Percentiles rank a stretch among this genome's conserved stretches.
Evolutionary conservation across 2,329 filamentous ascomycete genomes (phyloP).

Genomic region (Trichoderma sp.): DNA sequence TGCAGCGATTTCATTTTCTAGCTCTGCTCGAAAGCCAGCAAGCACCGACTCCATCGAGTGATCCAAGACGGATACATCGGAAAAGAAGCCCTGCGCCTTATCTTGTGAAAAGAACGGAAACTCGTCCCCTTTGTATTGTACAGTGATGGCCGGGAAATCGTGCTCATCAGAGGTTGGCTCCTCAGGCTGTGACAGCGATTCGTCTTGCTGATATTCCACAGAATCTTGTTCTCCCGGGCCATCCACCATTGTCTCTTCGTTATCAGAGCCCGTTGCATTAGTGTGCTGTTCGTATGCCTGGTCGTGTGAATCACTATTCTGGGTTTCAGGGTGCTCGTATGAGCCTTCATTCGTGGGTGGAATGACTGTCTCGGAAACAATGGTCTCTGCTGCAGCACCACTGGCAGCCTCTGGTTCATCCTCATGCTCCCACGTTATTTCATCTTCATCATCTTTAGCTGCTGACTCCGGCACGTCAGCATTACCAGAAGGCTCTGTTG

Average conservation of each 20-base stretch:
- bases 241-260: slow-evolving; percentile 27
- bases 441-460: slow-evolving; percentile 22
- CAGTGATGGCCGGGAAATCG: slow-evolving; percentile 41
- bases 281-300: slow-evolving; percentile 10
- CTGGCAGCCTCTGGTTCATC: background rate
- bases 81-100: slow-evolving; percentile 46
- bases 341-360: background rate
- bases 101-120: slow-evolving; percentile 43
- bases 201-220: slow-evolving; percentile 20
- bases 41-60: slow-evolving; percentile 48
- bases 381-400: background rate
- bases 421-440: slow-evolving; percentile 27
- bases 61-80: slow-evolving; percentile 44
- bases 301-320: slow-evolving; percentile 21
- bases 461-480: background rate
- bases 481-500: background rate
- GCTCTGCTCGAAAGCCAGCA: slow-evolving; percentile 46
- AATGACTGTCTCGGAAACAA: background rate
- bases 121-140: slow-evolving; percentile 47
- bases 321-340: background rate
- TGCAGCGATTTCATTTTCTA: slow-evolving; percentile 46
- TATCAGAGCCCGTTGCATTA: slow-evolving; percentile 43
- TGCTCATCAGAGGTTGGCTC: slow-evolving; percentile 18
- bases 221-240: slow-evolving; percentile 23
- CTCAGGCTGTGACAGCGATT: slow-evolving; percentile 7